Conservation (phyloP, 495 filamentous ascomycete genomes). For the Hypoxylon trugodes region DNA sequence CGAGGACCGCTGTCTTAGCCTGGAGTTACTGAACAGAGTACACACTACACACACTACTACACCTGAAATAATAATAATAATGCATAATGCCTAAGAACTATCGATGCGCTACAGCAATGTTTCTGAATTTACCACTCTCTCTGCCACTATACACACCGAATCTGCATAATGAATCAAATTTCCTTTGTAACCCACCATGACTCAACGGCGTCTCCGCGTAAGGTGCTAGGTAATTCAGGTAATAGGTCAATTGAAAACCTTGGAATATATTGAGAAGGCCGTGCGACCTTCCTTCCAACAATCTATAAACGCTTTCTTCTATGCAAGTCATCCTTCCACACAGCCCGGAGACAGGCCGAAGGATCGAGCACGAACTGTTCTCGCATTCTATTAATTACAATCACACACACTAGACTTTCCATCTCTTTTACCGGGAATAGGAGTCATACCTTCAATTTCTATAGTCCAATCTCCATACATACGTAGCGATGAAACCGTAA, state of each 20-base stretch:
- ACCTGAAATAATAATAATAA: too few relatives aligned
- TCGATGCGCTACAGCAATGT: constrained; percentile 26
- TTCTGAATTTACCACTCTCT: constrained; percentile 9
- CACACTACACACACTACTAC: too few relatives aligned
- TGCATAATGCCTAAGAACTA: constrained; percentile 27
- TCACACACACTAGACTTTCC: too few relatives aligned
- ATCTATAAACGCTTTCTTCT: background rate
- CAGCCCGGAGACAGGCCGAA: constrained; percentile 36
- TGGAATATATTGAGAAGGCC: constrained; percentile 5
- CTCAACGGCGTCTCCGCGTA: constrained; percentile 3
- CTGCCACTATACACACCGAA: background rate
- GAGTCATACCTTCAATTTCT: background rate
- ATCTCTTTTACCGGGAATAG: constrained; percentile 32
- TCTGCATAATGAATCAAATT: constrained; percentile 26
- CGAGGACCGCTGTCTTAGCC: constrained; percentile 3
- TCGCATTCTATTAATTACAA: constrained; percentile 31
- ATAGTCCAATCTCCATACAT: constrained; percentile 20
- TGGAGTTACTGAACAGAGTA: background rate
- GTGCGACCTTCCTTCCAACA: constrained; percentile 4
- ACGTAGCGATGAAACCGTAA: constrained; percentile 25
- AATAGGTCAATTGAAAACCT: too few relatives aligned
- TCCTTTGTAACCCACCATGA: constrained; percentile 16
- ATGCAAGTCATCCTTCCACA: constrained; percentile 37
- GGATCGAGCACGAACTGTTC: constrained; percentile 35
- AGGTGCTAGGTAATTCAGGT: background rate